phyloP scores from a whole-genome alignment of 2,329 filamentous ascomycete species.

The Aspergillus pseudoterreus region DNA sequence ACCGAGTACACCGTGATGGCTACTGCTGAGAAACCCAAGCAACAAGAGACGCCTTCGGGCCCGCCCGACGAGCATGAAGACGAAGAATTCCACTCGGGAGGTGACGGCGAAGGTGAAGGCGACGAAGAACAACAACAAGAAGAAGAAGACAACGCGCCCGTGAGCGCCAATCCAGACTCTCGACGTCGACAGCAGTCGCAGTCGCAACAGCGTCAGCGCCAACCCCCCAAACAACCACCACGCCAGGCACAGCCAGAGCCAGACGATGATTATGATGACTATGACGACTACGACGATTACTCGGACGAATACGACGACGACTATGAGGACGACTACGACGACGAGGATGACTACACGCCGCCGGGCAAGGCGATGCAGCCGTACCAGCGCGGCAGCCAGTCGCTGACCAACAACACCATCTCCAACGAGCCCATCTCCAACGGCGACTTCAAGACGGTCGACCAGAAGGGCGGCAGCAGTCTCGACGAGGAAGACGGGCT shows the following conservation, averaged over 20 bases:
- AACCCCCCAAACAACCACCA: constrained; percentile 24
- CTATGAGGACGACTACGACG: constrained; percentile 29
- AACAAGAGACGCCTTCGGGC: background rate
- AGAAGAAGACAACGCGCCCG: background rate
- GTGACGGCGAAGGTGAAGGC: background rate
- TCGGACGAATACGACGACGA: constrained; percentile 21
- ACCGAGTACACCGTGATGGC: background rate
- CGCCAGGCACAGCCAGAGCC: constrained; percentile 21
- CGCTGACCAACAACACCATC: constrained; percentile 14
- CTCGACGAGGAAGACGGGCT: constrained; percentile 42
- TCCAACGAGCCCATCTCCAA: constrained; percentile 15
- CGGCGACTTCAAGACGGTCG: constrained; percentile 19
- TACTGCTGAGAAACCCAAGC: background rate
- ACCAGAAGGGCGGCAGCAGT: constrained; percentile 19
- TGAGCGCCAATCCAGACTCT: too few species aligned
- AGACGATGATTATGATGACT: constrained; percentile 19
- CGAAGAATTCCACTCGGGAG: background rate
- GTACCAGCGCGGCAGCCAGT: constrained; percentile 15
- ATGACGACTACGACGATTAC: constrained; percentile 32
- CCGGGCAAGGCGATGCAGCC: constrained; percentile 25
- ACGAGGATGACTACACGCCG: constrained; percentile 29
- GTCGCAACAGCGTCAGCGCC: constrained; percentile 14
- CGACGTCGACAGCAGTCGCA: background rate
- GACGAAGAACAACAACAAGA: background rate
- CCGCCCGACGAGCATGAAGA: background rate